Base-by-base conservation (phyloP, 257 asterid genomes). In the Parsonsia alboflavescens region DNA sequence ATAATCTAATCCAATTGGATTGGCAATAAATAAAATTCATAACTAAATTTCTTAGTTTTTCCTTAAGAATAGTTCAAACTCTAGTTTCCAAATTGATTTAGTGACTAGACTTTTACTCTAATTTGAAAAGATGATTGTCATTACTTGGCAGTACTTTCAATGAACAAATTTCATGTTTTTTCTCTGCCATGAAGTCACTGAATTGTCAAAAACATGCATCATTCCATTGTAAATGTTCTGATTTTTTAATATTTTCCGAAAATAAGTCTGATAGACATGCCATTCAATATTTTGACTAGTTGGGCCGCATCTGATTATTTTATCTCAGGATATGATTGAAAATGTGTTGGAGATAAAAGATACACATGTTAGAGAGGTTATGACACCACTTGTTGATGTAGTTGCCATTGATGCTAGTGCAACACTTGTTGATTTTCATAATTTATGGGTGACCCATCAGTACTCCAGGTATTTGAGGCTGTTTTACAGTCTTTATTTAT, bases 381-480 rank as follows among this genome's bases (percentile, higher is more conserved):
- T 95, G 99, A 95, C 99, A 48, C 98, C 99, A 57, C 97, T 95
- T 77, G 93, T 95, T 77, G 98, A 95, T 82, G 96, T 92, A 64
- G 96, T 95, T 78, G 99, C 98, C 52, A 92, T 95, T 75, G 98
- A 95, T 83, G 84, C 90, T 77, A 74, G 96, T 84, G 91, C 99
- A 79, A 86, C 97, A 62, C 91, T 92, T 54, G 88, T 95, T 76
- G 99, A 92, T 82, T 95, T 95, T 85, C 97, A 95, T 72, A 86
- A 84, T 80, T 86, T 95, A 56, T 95, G 99, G 99, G 90, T 90
- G 84, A 92, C 91, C 57, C 99, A 95, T 86, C 98, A 95, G 66
- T 95, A 92, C 84, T 95, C 98, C 73, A 91, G 98, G 98, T 92
- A 80, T 68, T 58, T 59, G 54, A 79, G 77, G 78, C 83, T 71